phyloP scores from a whole-genome alignment of 139 green algal species.

The Chlamydomonas sphaeroides region DNA sequence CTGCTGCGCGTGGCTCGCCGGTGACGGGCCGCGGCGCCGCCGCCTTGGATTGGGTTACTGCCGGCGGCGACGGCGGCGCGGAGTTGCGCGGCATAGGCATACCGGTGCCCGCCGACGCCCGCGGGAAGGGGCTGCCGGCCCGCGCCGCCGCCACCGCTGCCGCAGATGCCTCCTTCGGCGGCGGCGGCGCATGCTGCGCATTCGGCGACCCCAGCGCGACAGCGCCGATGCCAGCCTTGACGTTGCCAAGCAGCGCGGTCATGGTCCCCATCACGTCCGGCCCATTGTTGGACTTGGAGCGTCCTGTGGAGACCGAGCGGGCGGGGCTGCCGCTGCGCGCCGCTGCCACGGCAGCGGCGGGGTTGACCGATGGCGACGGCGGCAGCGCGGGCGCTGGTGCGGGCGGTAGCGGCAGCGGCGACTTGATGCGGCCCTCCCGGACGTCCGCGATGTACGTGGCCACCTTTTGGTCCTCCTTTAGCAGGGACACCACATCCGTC shows the following conservation, averaged over 20 bases:
- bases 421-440: background rate
- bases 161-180: background rate
- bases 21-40: no score
- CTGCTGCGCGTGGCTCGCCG: no score
- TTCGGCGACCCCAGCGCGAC: background rate
- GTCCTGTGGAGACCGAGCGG: no score
- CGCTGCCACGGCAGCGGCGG: background rate
- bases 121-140: constrained; percentile 7
- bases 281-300: background rate
- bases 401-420: background rate
- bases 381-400: background rate
- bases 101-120: constrained; percentile 28
- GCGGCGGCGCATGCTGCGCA: background rate
- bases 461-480: constrained; percentile 21
- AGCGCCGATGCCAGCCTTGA: constrained; percentile 8
- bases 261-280: constrained; percentile 4
- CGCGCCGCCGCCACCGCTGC: background rate
- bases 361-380: background rate
- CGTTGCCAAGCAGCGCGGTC: constrained; percentile 3
- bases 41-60: no score
- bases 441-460: constrained; percentile 5
- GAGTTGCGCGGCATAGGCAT: background rate
- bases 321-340: background rate
- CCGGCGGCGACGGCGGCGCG: background rate
- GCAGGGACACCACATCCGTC: constrained; percentile 20